Conservation (phyloP, 495 filamentous ascomycete genomes). For the Xylaria longipes region DNA sequence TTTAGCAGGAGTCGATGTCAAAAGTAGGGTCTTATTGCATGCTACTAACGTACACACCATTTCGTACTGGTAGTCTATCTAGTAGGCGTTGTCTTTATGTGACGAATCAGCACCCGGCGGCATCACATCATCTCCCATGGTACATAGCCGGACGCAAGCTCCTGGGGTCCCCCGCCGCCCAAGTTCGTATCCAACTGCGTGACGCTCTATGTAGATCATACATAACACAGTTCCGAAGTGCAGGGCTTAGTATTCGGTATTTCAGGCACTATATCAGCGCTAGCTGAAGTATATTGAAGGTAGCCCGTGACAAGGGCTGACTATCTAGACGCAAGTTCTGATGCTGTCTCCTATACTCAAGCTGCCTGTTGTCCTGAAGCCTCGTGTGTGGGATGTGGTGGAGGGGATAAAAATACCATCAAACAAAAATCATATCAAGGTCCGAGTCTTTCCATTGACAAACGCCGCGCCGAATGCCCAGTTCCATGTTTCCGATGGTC, state of each 20-base stretch:
- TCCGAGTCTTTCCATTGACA: constrained; percentile 11
- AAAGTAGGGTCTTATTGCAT: neutral
- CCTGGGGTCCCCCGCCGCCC: neutral
- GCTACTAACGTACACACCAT: neutral
- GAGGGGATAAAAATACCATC: neutral
- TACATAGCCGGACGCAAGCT: neutral
- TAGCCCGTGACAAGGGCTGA: neutral
- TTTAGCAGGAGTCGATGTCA: neutral
- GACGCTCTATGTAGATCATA: neutral
- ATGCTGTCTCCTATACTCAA: neutral
- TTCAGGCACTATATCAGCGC: neutral
- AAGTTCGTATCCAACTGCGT: neutral
- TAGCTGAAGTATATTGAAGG: neutral
- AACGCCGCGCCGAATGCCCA: constrained; percentile 24
- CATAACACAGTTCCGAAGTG: neutral
- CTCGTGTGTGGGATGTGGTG: neutral
- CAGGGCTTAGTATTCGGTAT: neutral
- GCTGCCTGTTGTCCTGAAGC: neutral
- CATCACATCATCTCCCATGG: neutral
- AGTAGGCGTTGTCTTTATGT: neutral
- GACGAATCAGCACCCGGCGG: neutral
- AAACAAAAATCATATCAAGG: constrained; percentile 16
- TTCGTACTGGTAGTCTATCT: neutral
- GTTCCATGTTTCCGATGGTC: constrained; percentile 1
- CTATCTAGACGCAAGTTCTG: constrained; percentile 5